Base-by-base conservation (phyloP, 108 stramenopile species). In the Conticribra weissflogii region DNA sequence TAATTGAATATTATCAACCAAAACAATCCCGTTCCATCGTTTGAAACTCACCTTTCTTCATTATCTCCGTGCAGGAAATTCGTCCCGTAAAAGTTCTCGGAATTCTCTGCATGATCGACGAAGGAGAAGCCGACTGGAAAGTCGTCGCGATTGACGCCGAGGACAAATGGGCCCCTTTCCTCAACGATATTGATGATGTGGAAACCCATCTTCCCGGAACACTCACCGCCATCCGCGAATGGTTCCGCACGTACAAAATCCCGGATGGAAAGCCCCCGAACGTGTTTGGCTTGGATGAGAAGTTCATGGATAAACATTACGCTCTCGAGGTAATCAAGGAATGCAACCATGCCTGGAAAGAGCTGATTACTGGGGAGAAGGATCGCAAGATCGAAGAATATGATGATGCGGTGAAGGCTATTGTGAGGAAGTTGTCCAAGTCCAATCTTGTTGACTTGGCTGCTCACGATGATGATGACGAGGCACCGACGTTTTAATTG, bases 61-160 rank as follows among this genome's bases (percentile, higher is more conserved):
- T 36, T 28, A 45, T 21, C 59, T 59, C 34, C 27, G 28, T 5
- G n/a, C 59, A 96, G 75, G 89, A 79, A 23, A 86, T 99, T 54
- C 85, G 96, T 34, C 94, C 94, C 32, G 96, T 97, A 53, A 99
- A 99, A 83, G 93, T 99, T 45, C 90, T 99, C 54, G 98, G 98
- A 18, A 83, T 97, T 57, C 83, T 99, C 32, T 90, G 91, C 68
- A 94, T 99, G 93, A 98, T 99, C 79, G 98, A 99, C 73, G 97
- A 97, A 64, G 98, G 97, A 53, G 97, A 99, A 86, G 88, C 96
- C 25, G 98, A 99, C 71, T 98, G 97, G 97, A 99, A 99, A 88
- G 86, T 98, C 51, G 93, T 99, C 49, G 83, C 79, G 29, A 97
- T 99, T 59, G 94, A 97, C 75, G 89, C 81, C 23, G 89, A 96